phyloP scores from a whole-genome alignment of 331 rosid species.

The Prunus yedoensis region DNA sequence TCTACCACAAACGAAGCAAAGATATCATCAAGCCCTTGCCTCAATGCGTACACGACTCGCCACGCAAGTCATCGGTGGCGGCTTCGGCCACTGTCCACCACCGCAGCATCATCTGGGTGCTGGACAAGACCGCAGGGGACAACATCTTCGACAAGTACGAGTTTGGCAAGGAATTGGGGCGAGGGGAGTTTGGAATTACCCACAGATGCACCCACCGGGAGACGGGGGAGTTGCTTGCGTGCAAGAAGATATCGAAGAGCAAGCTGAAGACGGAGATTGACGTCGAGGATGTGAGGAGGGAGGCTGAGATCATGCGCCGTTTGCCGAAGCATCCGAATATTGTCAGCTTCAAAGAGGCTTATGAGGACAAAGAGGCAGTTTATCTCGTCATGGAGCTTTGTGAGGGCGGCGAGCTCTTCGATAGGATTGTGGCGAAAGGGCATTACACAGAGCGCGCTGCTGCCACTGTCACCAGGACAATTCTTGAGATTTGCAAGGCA shows the following conservation, averaged over 20 bases:
- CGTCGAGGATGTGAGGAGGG: conserved; percentile 79
- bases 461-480: conserved; percentile 63
- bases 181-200: conserved; percentile 90
- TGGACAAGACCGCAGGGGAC: conserved; percentile 34
- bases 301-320: conserved; percentile 82
- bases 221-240: conserved; percentile 53
- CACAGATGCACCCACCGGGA: conserved; percentile 39
- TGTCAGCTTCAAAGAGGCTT: conserved; percentile 70
- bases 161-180: conserved; percentile 67
- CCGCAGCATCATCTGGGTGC: conserved; percentile 17
- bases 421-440: conserved; percentile 73
- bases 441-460: conserved; percentile 96
- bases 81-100: not conserved
- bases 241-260: conserved; percentile 78
- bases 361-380: conserved; percentile 79
- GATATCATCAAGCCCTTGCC: not conserved
- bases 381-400: conserved; percentile 93
- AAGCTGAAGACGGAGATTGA: conserved; percentile 80
- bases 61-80: not conserved
- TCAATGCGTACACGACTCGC: not conserved
- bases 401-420: conserved; percentile 91
- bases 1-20: conserved; percentile 15
- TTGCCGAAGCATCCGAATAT: conserved; percentile 73
- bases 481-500: conserved; percentile 88
- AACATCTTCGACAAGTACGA: conserved; percentile 42